Evolutionary conservation across 176 grass and related monocot species (phyloP).

Genomic region (Carex kokanica): DNA sequence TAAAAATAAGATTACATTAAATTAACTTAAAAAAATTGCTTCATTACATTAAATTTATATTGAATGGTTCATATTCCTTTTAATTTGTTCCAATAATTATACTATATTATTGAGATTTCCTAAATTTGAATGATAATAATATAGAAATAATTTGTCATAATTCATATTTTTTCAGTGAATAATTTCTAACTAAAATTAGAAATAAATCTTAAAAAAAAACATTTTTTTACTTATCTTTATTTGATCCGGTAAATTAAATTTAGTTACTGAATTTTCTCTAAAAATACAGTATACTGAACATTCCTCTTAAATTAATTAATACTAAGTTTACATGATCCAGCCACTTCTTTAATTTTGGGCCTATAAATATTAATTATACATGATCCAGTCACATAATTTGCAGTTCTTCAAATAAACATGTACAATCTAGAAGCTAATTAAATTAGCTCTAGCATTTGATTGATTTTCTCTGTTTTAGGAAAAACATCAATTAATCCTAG

Average conservation of each 20-base stretch:
- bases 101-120: too few relatives aligned
- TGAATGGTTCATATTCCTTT: too few relatives aligned
- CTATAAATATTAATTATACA: background rate
- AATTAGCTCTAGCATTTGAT: background rate
- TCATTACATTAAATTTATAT: too few relatives aligned
- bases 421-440: background rate
- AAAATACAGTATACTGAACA: too few relatives aligned
- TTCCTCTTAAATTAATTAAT: background rate
- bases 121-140: too few relatives aligned
- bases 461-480: too few relatives aligned
- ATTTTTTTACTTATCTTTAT: background rate
- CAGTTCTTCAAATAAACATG: background rate
- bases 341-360: slow-evolving; percentile 1
- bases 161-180: too few relatives aligned
- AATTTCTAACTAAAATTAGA: too few relatives aligned
- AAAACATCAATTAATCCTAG: background rate
- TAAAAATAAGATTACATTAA: background rate
- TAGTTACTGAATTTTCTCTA: too few relatives aligned
- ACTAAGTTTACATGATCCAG: too few relatives aligned
- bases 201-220: background rate
- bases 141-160: too few relatives aligned
- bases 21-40: background rate
- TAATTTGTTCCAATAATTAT: too few relatives aligned
- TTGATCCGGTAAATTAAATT: background rate
- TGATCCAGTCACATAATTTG: background rate